Evolutionary conservation across 305 asterid genomes (phyloP).

Genomic region (Fraxinus albicans): DNA sequence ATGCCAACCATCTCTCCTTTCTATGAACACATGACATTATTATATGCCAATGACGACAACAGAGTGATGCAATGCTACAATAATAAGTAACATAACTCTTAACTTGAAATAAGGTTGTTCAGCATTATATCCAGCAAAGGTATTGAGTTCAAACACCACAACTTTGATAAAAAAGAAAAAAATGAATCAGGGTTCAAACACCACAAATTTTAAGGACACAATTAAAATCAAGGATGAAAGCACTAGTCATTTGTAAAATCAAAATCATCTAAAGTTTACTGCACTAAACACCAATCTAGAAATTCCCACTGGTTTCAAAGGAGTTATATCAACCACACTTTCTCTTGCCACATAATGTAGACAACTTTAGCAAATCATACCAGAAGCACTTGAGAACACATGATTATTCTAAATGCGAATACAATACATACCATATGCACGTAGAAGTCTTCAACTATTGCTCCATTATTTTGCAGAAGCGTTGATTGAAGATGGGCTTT

Average conservation of each 20-base stretch:
- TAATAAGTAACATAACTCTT: neutral
- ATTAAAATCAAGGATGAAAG: neutral
- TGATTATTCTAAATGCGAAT: slow-evolving; percentile 10
- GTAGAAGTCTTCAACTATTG: slow-evolving; percentile 85
- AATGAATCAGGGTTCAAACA: neutral
- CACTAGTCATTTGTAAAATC: slow-evolving; percentile 9
- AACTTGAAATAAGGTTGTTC: neutral
- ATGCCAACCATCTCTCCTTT: too few species aligned
- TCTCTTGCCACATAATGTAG: neutral
- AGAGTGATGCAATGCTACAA: neutral
- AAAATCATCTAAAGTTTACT: slow-evolving; percentile 6
- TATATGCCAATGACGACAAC: neutral
- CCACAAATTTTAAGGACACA: neutral
- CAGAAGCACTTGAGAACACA: slow-evolving; percentile 11
- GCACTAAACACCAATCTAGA: slow-evolving; percentile 3
- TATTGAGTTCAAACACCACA: neutral
- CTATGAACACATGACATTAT: too few species aligned
- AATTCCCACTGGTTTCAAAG: slow-evolving; percentile 13
- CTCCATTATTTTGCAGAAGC: slow-evolving; percentile 80
- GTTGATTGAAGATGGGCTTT: slow-evolving; percentile 83
- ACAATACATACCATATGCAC: slow-evolving; percentile 67
- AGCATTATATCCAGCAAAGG: neutral
- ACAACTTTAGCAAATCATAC: slow-evolving; percentile 9
- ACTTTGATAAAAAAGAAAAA: neutral
- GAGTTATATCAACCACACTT: slow-evolving; percentile 14